Base-by-base conservation (phyloP, 2,329 filamentous ascomycete genomes). In the Sporothrix pseudoabietina region DNA sequence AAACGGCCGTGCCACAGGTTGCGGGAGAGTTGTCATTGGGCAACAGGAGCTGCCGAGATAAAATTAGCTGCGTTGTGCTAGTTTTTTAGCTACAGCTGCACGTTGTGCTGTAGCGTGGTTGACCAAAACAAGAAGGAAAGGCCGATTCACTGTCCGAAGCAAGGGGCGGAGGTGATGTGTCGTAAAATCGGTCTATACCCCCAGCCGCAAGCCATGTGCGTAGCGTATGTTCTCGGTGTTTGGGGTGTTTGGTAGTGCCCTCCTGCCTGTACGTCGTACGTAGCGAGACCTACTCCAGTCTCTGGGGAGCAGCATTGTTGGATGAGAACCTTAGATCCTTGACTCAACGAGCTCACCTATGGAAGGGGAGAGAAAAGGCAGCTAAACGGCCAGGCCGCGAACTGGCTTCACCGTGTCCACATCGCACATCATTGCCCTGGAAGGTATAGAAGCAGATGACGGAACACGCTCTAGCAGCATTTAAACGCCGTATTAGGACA, bases 51-150 rank as follows among this genome's bases (percentile, higher is more conserved):
- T 10, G 19, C 69, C 55, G 69, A 47, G 69, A 47, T 47, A 52
- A 63, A 63, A 47, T 71, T 63, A 71, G 55, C 55, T 71, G 54
- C 55, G 26, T n/a, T 4, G 55, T 49, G 69, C 54, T 61, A 70
- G 52, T 44, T 26, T 22, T 16, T 26, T 69, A 39, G 47, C 66
- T 69, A 55, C 66, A 54, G 30, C 47, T 68, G 65, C 44, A 47
- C n/a, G 32, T 19, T 66, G n/a, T 66, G 10, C 22, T 66, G 61
- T 66, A 66, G 61, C 61, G 61, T 22, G 22, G 47, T 54, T 54
- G 47, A 32, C 44, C 47, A 69, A 69, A 66, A 69, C 47, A 54
- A 69, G 66, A 69, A 16, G 66, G 12, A 54, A 54, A n/a, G 65
- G 26, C 65, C 44, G 47, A 55, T 35, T 35, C 35, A 35, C 5